phyloP scores from a whole-genome alignment of 1,284 basidiomycete genomes.

The Apiotrichum akiyoshidainum region DNA sequence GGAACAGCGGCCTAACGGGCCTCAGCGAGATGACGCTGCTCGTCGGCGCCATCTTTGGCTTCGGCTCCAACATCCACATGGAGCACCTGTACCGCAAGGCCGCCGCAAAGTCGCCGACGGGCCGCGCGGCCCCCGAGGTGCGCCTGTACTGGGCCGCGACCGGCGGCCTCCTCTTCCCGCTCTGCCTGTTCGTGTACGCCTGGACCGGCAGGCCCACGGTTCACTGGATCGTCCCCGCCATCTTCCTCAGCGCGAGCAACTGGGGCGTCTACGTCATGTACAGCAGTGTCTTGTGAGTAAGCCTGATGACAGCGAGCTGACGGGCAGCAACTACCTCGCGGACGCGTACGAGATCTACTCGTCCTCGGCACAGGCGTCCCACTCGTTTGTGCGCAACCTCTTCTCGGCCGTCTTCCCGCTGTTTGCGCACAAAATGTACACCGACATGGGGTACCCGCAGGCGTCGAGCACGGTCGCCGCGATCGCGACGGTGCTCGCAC shows the following conservation, averaged over 20 bases:
- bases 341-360: conserved; percentile 48
- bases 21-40: conserved; percentile 46
- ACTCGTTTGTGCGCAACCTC: conserved; percentile 46
- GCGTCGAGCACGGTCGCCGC: conserved; percentile 45
- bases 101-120: conserved; percentile 28
- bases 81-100: conserved; percentile 36
- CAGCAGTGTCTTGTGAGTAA: conserved; percentile 43
- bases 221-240: conserved; percentile 39
- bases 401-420: conserved; percentile 41
- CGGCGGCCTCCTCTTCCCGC: conserved; percentile 45
- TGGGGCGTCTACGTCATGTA: conserved; percentile 44
- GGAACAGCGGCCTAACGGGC: conserved; percentile 34
- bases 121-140: conserved; percentile 52
- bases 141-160: conserved; percentile 50
- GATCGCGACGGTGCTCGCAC: conserved; percentile 38
- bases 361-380: conserved; percentile 50
- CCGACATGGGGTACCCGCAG: conserved; percentile 39
- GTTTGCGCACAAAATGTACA: conserved; percentile 44
- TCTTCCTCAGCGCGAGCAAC: conserved; percentile 28
- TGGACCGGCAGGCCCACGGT: conserved; percentile 42
- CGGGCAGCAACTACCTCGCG: conserved; percentile 40
- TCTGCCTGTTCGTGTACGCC: conserved; percentile 36
- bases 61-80: conserved; percentile 59
- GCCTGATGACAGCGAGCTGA: neutral
- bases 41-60: conserved; percentile 67